Evolutionary conservation across 805 yeast genomes (phyloP).

Genomic region (Ascoidea asiatica): DNA sequence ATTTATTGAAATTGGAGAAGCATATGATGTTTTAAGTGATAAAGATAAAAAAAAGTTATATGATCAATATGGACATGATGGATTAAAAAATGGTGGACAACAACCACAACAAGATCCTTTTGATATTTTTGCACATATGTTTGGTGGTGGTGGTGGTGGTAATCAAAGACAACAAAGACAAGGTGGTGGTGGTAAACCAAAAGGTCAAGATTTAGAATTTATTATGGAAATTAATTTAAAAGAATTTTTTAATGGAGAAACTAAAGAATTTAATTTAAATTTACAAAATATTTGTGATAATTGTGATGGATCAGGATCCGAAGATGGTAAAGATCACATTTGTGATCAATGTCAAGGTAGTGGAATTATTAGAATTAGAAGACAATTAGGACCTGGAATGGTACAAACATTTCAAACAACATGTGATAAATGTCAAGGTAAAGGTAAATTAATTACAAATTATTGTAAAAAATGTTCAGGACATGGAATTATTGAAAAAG

Average conservation of each 20-base stretch:
- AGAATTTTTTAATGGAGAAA: slow-evolving; percentile 62
- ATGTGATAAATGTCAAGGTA: slow-evolving; percentile 74
- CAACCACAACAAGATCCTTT: slow-evolving; percentile 25
- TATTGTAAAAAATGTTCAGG: slow-evolving; percentile 68
- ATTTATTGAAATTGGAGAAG: slow-evolving; percentile 73
- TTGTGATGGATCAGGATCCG: slow-evolving; percentile 79
- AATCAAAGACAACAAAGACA: slow-evolving; percentile 18
- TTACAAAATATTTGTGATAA: slow-evolving; percentile 64
- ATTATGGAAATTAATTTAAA: slow-evolving; percentile 40
- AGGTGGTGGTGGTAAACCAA: slow-evolving; percentile 29
- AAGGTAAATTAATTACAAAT: slow-evolving; percentile 52
- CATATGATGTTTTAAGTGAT: slow-evolving; percentile 8
- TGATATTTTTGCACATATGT: slow-evolving; percentile 54
- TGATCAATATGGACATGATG: slow-evolving; percentile 72
- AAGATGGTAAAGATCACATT: slow-evolving; percentile 53
- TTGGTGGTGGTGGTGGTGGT: slow-evolving; percentile 32
- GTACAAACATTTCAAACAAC: slow-evolving; percentile 68
- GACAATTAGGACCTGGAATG: slow-evolving; percentile 85
- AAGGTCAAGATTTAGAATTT: slow-evolving; percentile 53
- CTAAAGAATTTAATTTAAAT: slow-evolving; percentile 43
- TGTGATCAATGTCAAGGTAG: slow-evolving; percentile 66
- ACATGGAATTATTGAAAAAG: slow-evolving; percentile 39
- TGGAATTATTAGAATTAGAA: slow-evolving; percentile 51
- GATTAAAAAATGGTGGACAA: slow-evolving; percentile 44
- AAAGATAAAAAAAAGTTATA: slow-evolving; percentile 32